phyloP scores from a whole-genome alignment of 208 protist species.

The Acanthamoeba quina region DNA sequence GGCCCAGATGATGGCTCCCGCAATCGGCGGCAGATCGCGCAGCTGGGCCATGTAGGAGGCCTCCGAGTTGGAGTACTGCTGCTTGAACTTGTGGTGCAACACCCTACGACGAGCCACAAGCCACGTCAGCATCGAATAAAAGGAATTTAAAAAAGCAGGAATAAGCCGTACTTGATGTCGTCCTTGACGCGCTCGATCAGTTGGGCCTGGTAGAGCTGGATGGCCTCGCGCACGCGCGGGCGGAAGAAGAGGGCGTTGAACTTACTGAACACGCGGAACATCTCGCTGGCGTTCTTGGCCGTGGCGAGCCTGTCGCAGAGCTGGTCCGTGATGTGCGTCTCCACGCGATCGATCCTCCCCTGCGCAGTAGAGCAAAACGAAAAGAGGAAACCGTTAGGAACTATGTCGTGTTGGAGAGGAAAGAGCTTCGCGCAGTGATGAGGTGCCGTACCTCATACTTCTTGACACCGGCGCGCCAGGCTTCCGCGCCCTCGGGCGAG shows the following conservation, averaged over 20 bases:
- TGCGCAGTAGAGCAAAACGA: not conserved
- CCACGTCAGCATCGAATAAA: no score
- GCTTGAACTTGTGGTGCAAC: slow-evolving; percentile 91
- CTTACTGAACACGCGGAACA: slow-evolving; percentile 93
- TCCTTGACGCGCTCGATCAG: slow-evolving; percentile 90
- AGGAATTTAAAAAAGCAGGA: not conserved
- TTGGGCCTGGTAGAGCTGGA: slow-evolving; percentile 91
- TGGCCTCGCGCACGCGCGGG: slow-evolving; percentile 87
- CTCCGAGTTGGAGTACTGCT: slow-evolving; percentile 87
- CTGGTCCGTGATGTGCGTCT: slow-evolving; percentile 87
- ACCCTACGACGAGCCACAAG: not conserved
- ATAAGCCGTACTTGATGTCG: slow-evolving; percentile 86
- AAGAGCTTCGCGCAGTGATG: not conserved
- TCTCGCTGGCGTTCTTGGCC: slow-evolving; percentile 91
- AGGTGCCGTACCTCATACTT: slow-evolving; percentile 84
- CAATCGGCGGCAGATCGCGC: slow-evolving; percentile 90
- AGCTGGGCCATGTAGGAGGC: slow-evolving; percentile 87
- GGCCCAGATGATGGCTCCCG: slow-evolving; percentile 92
- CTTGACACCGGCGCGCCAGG: slow-evolving; percentile 84
- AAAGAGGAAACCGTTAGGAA: no score
- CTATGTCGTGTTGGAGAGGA: not conserved
- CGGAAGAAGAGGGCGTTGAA: slow-evolving; percentile 92
- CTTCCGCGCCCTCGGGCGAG: slow-evolving; percentile 81
- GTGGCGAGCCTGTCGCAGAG: slow-evolving; percentile 88
- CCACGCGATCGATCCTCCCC: slow-evolving; percentile 87